phyloP scores from a whole-genome alignment of 495 filamentous ascomycete genomes.

The Penicillium malachiteum region DNA sequence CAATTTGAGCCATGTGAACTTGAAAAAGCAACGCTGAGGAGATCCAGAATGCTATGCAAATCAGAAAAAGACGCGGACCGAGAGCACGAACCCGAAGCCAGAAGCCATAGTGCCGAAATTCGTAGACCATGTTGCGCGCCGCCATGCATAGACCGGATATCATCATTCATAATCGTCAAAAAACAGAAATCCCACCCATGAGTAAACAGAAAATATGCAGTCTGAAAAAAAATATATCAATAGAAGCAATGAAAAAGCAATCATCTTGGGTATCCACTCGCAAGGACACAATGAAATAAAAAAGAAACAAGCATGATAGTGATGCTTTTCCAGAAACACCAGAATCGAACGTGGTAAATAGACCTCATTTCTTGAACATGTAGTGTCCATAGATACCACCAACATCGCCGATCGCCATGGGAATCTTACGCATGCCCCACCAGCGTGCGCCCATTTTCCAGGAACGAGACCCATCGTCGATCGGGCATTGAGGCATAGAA shows the following conservation, averaged over 20 bases:
- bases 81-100: constrained; percentile 36
- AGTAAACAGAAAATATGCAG: not conserved
- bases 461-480: constrained; percentile 53
- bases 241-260: not conserved
- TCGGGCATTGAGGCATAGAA: constrained; percentile 29
- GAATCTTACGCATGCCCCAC: constrained; percentile 88
- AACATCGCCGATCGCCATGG: constrained; percentile 73
- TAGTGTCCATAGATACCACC: constrained; percentile 85
- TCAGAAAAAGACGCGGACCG: constrained; percentile 24
- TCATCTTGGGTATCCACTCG: constrained; percentile 27
- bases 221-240: not conserved
- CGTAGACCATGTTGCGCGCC: constrained; percentile 35
- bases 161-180: constrained; percentile 28
- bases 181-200: constrained; percentile 12
- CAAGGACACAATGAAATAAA: constrained; percentile 11
- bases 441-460: constrained; percentile 92
- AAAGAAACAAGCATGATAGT: not conserved
- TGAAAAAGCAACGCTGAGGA: constrained; percentile 5
- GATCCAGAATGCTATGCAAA: constrained; percentile 33
- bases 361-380: constrained; percentile 66
- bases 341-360: not conserved
- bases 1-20: constrained; percentile 17
- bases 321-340: constrained; percentile 6
- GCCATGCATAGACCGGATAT: constrained; percentile 37
- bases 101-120: constrained; percentile 33